These are phyloP conservation scores for Solanum clarkiae DNA, from an alignment of 257 asterid species.

Conservation along the genomic window DNA sequence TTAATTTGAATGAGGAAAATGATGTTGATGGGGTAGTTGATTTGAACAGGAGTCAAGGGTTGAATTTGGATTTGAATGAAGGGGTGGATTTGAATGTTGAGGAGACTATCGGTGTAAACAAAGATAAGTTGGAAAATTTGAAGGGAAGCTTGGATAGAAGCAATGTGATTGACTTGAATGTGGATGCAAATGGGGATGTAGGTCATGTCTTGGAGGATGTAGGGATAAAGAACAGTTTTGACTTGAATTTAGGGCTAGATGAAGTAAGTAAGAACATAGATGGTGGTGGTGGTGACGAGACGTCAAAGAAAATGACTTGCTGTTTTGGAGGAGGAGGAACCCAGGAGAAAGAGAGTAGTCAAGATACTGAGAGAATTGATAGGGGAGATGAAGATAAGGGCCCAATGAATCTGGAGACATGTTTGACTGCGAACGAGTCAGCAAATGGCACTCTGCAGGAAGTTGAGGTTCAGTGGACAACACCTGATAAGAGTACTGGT, in stretches of 20 bases:
- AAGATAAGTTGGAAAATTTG: not conserved
- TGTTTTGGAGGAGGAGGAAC: not conserved
- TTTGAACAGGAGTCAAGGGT: constrained; percentile 6
- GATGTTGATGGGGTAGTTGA: constrained; percentile 24
- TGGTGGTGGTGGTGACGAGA: constrained; percentile 11
- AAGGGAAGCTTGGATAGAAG: constrained; percentile 6
- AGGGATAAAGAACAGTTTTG: constrained; percentile 37
- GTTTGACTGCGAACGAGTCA: not conserved
- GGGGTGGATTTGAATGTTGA: constrained; percentile 17
- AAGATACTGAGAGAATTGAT: not conserved
- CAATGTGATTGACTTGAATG: constrained; percentile 58
- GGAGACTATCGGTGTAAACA: constrained; percentile 10
- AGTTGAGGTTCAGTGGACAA: not conserved
- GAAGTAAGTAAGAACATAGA: constrained; percentile 36
- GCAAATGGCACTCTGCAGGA: constrained; percentile 1
- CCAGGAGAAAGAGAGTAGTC: not conserved
- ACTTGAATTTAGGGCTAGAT: constrained; percentile 70
- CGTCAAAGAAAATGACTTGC: constrained; percentile 1
- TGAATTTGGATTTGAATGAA: constrained; percentile 45
- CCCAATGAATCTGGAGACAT: not conserved
- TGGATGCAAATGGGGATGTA: constrained; percentile 45
- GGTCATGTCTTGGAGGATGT: not conserved
- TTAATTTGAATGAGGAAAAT: constrained; percentile 1
- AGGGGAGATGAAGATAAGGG: not conserved
- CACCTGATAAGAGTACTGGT: not conserved